phyloP scores from a whole-genome alignment of 306 rosid genomes.

The Cucumis melo region DNA sequence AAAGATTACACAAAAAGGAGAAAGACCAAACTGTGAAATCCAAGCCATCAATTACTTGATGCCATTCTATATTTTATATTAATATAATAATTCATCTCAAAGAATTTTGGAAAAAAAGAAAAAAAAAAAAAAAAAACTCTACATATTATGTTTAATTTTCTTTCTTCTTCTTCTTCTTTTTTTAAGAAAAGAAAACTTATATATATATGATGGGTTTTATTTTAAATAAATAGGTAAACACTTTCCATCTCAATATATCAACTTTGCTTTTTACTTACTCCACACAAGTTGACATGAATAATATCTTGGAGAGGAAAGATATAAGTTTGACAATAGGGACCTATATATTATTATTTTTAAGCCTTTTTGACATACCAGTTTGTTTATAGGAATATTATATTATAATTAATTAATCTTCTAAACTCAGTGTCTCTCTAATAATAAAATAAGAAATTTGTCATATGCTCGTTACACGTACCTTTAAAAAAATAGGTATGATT shows the following conservation, averaged over 20 bases:
- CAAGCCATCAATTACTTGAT: slow-evolving; percentile 1
- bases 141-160: background rate
- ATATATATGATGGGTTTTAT: background rate
- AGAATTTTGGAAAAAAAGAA: background rate
- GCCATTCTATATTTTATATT: background rate
- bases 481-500: no score
- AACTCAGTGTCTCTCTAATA: no score
- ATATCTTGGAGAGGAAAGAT: background rate
- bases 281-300: background rate
- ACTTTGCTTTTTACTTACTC: background rate
- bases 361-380: background rate
- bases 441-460: no score
- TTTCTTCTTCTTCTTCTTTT: no score
- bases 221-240: background rate
- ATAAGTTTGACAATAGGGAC: background rate
- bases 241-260: background rate
- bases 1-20: background rate
- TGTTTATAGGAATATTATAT: background rate
- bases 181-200: background rate
- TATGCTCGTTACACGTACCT: no score
- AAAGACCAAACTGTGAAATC: background rate
- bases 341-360: background rate
- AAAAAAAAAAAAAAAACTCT: no score
- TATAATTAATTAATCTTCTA: background rate
- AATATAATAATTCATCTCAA: background rate